These are phyloP conservation scores for Pugionium dolabratum DNA, from an alignment of 345 rosid species.

Conservation along the genomic window DNA sequence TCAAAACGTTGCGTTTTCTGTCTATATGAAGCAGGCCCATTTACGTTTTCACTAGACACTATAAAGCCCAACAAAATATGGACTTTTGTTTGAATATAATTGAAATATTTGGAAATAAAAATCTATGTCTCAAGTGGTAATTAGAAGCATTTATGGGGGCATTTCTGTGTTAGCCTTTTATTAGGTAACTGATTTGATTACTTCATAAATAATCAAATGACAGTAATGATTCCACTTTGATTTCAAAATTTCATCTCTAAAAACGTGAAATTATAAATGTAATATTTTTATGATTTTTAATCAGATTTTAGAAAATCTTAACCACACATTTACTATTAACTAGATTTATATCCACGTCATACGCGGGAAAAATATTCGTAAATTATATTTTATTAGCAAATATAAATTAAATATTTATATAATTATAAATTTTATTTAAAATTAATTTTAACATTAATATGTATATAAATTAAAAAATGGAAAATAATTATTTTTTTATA, in stretches of 20 bases:
- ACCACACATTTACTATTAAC: neutral
- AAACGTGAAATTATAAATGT: too few species aligned
- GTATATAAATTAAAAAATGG: too few species aligned
- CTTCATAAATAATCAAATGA: constrained; percentile 12
- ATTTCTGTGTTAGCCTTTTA: neutral
- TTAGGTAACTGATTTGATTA: constrained; percentile 18
- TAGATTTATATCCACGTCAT: too few species aligned
- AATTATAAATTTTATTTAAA: too few species aligned
- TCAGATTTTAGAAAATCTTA: neutral
- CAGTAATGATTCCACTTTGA: constrained; percentile 19
- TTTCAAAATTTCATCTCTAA: constrained; percentile 2
- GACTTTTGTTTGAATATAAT: neutral
- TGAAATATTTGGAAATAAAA: too few species aligned
- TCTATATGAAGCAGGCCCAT: constrained; percentile 4
- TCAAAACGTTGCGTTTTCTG: constrained; percentile 23
- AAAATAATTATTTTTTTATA: too few species aligned
- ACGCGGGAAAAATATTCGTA: too few species aligned
- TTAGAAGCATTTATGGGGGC: constrained; percentile 17
- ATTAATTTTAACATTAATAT: too few species aligned
- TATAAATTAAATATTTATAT: too few species aligned
- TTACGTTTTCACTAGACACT: neutral
- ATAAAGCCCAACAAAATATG: neutral
- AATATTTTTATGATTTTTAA: neutral
- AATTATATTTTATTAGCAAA: too few species aligned
- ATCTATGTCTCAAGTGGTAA: neutral